A percentile compares a stretch with the other conserved stretches of the same genome.
Evolutionary conservation across 768 basidiomycete species (phyloP).

Genomic region (Multifurca ochricompacta): DNA sequence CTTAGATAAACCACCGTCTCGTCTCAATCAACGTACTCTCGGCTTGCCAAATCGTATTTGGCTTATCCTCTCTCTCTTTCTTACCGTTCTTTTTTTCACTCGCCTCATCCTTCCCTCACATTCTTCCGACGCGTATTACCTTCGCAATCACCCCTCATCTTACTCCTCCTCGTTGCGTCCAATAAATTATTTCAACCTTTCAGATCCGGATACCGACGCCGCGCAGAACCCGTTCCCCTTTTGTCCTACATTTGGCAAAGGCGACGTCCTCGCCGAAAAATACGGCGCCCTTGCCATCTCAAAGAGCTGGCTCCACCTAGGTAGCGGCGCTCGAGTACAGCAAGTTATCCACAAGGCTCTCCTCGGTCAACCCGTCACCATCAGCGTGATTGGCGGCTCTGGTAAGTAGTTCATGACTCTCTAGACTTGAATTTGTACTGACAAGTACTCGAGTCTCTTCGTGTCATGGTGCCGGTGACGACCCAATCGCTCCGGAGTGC

Average conservation of each 20-base stretch:
- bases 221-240: slow-evolving; percentile 78
- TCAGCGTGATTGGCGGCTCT: slow-evolving; percentile 85
- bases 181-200: slow-evolving; percentile 76
- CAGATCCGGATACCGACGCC: slow-evolving; percentile 29
- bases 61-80: slow-evolving; percentile 46
- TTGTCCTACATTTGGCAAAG: slow-evolving; percentile 81
- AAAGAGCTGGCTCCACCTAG: slow-evolving; percentile 66
- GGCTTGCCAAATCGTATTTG: slow-evolving; percentile 66
- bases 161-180: slow-evolving; percentile 43
- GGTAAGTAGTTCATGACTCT: slow-evolving; percentile 42
- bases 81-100: slow-evolving; percentile 48
- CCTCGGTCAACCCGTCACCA: slow-evolving; percentile 78
- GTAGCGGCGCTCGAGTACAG: slow-evolving; percentile 77
- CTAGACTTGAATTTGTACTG: neutral
- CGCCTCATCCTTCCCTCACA: slow-evolving; percentile 43
- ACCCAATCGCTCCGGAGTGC: slow-evolving; percentile 74
- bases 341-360: slow-evolving; percentile 77
- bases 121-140: slow-evolving; percentile 19
- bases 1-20: slow-evolving; percentile 39
- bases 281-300: slow-evolving; percentile 71
- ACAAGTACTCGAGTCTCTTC: slow-evolving; percentile 61
- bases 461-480: slow-evolving; percentile 89
- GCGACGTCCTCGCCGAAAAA: slow-evolving; percentile 69
- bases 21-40: slow-evolving; percentile 47
- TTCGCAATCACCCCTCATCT: slow-evolving; percentile 24